Evolutionary conservation across 2,329 filamentous ascomycete species (phyloP).

Genomic region (Rugonectria rugulosa): DNA sequence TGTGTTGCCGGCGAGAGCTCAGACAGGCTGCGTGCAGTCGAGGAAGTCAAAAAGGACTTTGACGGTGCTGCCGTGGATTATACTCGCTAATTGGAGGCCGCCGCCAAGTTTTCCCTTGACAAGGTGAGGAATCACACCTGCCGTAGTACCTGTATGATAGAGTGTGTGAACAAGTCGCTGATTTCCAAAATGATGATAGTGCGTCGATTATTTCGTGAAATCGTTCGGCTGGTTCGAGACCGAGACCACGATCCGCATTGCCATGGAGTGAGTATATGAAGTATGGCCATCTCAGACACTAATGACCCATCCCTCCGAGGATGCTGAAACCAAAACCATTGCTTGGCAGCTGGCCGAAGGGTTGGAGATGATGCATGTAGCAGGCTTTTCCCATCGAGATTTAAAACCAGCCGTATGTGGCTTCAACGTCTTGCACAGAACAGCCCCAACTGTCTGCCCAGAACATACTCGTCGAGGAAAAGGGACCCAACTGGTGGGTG

Average conservation of each 20-base stretch:
- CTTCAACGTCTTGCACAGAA: neutral
- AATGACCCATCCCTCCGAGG: neutral
- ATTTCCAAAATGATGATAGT: neutral
- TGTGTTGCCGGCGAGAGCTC: neutral
- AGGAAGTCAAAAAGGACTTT: neutral
- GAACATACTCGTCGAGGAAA: slow-evolving; percentile 8
- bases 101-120: neutral
- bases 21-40: neutral
- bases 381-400: neutral
- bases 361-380: neutral
- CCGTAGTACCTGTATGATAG: neutral
- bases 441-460: neutral
- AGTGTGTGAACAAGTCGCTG: neutral
- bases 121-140: neutral
- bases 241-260: neutral
- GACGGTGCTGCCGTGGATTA: neutral
- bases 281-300: neutral
- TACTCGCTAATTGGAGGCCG: neutral
- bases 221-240: slow-evolving; percentile 4
- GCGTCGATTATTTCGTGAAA: slow-evolving; percentile 2
- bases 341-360: slow-evolving; percentile 2
- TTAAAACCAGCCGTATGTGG: slow-evolving; percentile 5
- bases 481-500: slow-evolving; percentile 5
- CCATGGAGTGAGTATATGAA: slow-evolving; percentile 7
- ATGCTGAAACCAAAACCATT: neutral